Conservation (phyloP, 306 rosid genomes). For the Sicyos baderoa region DNA sequence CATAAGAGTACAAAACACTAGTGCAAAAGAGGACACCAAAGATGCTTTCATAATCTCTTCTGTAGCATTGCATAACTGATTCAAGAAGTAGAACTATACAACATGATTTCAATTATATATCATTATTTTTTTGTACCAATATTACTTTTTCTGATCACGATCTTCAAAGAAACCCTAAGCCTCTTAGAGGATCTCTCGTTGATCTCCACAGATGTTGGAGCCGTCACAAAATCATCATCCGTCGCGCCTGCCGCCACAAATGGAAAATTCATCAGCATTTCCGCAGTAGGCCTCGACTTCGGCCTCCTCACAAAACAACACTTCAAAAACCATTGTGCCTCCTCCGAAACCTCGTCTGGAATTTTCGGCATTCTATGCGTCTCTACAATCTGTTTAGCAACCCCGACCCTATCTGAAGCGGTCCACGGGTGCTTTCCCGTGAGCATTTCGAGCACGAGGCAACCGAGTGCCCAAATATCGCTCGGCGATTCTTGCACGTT, state of each 20-base stretch:
- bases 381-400: slow-evolving; percentile 9
- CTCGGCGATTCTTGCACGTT: slow-evolving; percentile 14
- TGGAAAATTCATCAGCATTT: slow-evolving; percentile 23
- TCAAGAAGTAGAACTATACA: too few relatives aligned
- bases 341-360: slow-evolving; percentile 15
- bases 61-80: too few relatives aligned
- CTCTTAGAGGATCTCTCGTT: background rate
- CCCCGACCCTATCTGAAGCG: background rate
- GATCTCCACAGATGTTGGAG: background rate
- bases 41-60: too few relatives aligned
- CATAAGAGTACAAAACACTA: too few relatives aligned
- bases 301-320: slow-evolving; percentile 24
- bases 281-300: slow-evolving; percentile 23
- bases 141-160: background rate
- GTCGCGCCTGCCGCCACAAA: background rate
- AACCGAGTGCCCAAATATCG: slow-evolving; percentile 34
- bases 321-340: slow-evolving; percentile 24
- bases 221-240: background rate
- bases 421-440: slow-evolving; percentile 18
- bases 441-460: slow-evolving; percentile 28
- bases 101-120: too few relatives aligned
- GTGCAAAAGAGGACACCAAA: too few relatives aligned
- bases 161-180: background rate
- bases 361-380: slow-evolving; percentile 10
- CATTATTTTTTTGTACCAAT: too few relatives aligned